Conservation (phyloP, 2,329 filamentous ascomycete genomes). For the Gliomastix tumulicola region DNA sequence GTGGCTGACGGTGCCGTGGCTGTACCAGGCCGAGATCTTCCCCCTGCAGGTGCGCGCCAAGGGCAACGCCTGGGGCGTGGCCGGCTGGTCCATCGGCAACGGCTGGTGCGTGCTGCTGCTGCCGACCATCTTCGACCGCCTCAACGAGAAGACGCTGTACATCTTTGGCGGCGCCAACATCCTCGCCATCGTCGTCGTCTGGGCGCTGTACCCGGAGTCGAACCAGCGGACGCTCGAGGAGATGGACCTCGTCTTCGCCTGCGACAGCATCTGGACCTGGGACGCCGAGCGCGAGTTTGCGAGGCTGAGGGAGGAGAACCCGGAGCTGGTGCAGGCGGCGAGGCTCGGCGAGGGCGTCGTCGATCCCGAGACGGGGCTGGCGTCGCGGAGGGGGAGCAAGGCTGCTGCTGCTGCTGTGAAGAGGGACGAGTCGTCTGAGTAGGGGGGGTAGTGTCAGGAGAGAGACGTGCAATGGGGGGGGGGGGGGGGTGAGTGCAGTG, state of each 20-base stretch:
- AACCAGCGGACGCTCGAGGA: conserved; percentile 69
- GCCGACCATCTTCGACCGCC: conserved; percentile 54
- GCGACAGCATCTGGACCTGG: conserved; percentile 62
- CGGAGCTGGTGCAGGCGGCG: conserved; percentile 25
- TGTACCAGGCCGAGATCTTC: conserved; percentile 69
- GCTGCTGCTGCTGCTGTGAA: neutral
- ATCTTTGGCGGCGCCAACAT: conserved; percentile 65
- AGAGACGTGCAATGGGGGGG: too few relatives aligned
- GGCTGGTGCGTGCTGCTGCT: conserved; percentile 51
- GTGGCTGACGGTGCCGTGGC: conserved; percentile 48
- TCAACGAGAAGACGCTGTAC: conserved; percentile 66
- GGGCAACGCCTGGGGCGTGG: conserved; percentile 69
- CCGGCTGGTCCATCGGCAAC: conserved; percentile 71
- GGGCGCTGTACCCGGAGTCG: conserved; percentile 68
- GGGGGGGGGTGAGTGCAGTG: too few relatives aligned
- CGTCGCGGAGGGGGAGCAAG: neutral
- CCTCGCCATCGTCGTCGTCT: conserved; percentile 61
- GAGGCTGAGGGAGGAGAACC: conserved; percentile 53
- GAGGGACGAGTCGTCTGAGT: neutral
- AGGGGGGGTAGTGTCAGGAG: too few relatives aligned
- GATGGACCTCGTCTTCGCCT: conserved; percentile 67
- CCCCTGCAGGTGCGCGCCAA: conserved; percentile 64
- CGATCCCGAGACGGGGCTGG: conserved; percentile 12
- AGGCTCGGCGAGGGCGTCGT: conserved; percentile 4
- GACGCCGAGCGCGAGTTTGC: conserved; percentile 60